These are phyloP conservation scores for Clausena lansium DNA, from an alignment of 345 rosid species.

Conservation along the genomic window DNA sequence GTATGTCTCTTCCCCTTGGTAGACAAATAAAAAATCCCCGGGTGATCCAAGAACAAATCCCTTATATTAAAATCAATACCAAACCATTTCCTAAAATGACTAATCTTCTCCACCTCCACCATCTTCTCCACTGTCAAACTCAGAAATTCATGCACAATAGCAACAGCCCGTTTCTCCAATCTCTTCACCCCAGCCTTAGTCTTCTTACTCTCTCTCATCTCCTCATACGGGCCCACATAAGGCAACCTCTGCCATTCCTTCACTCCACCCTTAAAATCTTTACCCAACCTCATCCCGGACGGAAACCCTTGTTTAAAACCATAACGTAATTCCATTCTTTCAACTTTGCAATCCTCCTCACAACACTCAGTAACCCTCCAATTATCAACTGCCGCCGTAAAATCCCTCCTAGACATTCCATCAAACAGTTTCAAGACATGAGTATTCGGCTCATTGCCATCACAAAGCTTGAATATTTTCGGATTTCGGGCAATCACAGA, in stretches of 20 bases:
- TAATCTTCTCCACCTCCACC: conserved; percentile 93
- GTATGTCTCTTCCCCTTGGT: conserved; percentile 85
- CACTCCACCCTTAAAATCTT: conserved; percentile 69
- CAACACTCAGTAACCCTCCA: conserved; percentile 81
- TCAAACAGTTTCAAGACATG: conserved; percentile 62
- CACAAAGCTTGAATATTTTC: conserved; percentile 49
- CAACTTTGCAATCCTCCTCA: conserved; percentile 45
- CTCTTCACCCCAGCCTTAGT: conserved; percentile 45
- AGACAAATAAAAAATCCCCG: conserved; percentile 77
- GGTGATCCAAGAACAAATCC: conserved; percentile 93
- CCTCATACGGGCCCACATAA: conserved; percentile 71
- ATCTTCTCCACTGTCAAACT: conserved; percentile 84
- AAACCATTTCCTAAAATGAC: conserved; percentile 82
- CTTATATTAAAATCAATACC: conserved; percentile 78
- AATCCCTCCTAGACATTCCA: conserved; percentile 25
- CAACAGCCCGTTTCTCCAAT: conserved; percentile 77
- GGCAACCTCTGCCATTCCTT: conserved; percentile 83
- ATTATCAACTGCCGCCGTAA: conserved; percentile 65
- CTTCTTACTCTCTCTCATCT: conserved; percentile 42
- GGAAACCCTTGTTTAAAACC: conserved; percentile 75
- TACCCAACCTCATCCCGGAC: conserved; percentile 78
- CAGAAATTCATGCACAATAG: conserved; percentile 72
- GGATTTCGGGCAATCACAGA: conserved; percentile 61
- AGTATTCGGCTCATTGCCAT: conserved; percentile 66
- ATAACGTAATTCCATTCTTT: conserved; percentile 48